Base-by-base conservation (phyloP, 2,329 filamentous ascomycete species). In the Metarhizium robertsii region DNA sequence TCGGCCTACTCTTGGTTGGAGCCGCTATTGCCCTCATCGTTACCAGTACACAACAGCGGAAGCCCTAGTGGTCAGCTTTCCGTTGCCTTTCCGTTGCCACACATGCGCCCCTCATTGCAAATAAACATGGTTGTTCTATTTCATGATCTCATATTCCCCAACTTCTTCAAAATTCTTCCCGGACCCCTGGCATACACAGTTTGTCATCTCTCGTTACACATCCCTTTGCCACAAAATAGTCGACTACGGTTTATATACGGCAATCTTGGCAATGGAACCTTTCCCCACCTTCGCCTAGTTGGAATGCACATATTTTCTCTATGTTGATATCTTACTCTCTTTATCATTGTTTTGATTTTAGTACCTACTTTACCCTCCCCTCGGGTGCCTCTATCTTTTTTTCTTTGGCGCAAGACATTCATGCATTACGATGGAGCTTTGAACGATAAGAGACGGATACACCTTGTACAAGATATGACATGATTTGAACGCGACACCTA, bases 1-100 rank as follows among this genome's bases (percentile, higher is more conserved):
- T 83, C 29, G 81, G 81, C 3, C 64, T 83, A 4, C 66, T 83
- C 50, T 73, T 84, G 36, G 68, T 83, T 20, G 79, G 75, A 38
- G 75, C 79, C 32, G 68, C 81, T 32, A 65, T 77, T 36, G 75
- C 78, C 11, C 72, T 84, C 50, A 73, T 74, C 18, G 72, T 83
- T 25, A 67, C 83, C 16, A 79, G 79, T 49, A 69, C 78, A n/a
- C 71, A 81, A 58, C 71, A 72, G 56, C 83, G 79, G 79, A 71
- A 56, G 38, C 55, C 47, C 47, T 59, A 53, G 58, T 25, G 63
- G 20, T 53, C n/a, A 45, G 14, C 8, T 10, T 7, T 7, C 42
- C 16, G 11, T 45, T 45, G 6, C 7, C 32, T 40, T 4, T 16
- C 10, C 38, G 6, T 36, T 40, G 38, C 38, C 4, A 40, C 14